Evolutionary conservation across 1,284 basidiomycete genomes (phyloP).

Genomic region (Malassezia restricta): DNA sequence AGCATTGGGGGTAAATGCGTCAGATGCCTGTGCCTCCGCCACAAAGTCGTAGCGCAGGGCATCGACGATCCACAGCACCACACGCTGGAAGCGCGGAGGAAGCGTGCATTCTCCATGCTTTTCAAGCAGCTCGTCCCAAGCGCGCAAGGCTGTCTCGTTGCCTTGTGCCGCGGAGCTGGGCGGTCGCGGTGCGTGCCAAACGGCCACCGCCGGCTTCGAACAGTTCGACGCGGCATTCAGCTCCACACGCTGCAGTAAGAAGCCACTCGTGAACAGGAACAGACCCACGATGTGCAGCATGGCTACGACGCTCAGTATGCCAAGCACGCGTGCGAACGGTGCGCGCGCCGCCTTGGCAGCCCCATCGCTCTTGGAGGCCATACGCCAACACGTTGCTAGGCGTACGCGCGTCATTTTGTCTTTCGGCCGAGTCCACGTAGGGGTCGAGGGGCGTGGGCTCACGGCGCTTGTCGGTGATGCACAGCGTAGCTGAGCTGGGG

Average conservation of each 20-base stretch:
- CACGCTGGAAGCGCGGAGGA: constrained; percentile 47
- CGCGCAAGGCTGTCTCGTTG: constrained; percentile 14
- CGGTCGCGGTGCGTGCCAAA: constrained; percentile 14
- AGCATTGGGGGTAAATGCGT: constrained; percentile 46
- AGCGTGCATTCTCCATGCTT: constrained; percentile 30
- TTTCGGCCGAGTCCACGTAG: neutral
- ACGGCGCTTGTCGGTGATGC: neutral
- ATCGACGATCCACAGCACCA: constrained; percentile 78
- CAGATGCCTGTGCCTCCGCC: constrained; percentile 55
- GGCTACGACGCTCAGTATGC: constrained; percentile 20
- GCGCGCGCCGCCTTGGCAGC: neutral
- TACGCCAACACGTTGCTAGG: neutral
- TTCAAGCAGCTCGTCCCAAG: constrained; percentile 21
- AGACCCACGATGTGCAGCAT: constrained; percentile 24
- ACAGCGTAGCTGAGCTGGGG: neutral
- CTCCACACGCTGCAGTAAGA: constrained; percentile 35
- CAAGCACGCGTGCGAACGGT: constrained; percentile 22
- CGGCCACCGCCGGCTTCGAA: neutral
- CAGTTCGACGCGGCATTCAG: constrained; percentile 17
- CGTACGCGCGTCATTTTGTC: neutral
- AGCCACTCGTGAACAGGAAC: constrained; percentile 38
- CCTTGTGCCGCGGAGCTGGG: constrained; percentile 9
- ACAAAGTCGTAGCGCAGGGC: constrained; percentile 90
- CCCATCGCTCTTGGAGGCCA: neutral
- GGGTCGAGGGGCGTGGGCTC: neutral